phyloP scores from a whole-genome alignment of 495 filamentous ascomycete species.

The Hypoxylon cercidicola region DNA sequence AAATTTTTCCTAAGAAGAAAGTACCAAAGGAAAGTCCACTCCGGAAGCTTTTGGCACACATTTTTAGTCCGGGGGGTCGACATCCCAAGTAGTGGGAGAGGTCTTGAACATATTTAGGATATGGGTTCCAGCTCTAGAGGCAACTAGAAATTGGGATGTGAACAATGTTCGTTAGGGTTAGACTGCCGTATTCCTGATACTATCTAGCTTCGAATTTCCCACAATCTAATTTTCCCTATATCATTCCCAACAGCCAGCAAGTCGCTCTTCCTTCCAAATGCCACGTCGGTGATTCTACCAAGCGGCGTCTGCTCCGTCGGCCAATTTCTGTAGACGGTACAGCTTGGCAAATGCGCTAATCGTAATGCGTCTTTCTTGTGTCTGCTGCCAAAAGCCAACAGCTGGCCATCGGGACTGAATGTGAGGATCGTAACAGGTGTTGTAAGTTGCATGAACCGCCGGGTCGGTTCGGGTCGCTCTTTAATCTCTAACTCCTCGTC shows the following conservation, averaged over 20 bases:
- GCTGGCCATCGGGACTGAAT: constrained; percentile 88
- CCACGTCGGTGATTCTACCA: constrained; percentile 82
- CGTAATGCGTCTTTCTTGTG: constrained; percentile 89
- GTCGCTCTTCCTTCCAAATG: constrained; percentile 75
- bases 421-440: constrained; percentile 79
- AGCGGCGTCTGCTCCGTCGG: constrained; percentile 90
- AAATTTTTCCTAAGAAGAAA: constrained; percentile 33
- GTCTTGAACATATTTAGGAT: background rate
- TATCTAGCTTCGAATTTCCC: constrained; percentile 74
- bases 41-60: constrained; percentile 20
- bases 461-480: constrained; percentile 72
- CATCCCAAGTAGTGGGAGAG: background rate
- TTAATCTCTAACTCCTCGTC: constrained; percentile 63
- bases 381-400: constrained; percentile 83
- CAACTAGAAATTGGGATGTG: background rate
- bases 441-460: constrained; percentile 83
- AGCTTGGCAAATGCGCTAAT: constrained; percentile 89
- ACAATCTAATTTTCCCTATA: constrained; percentile 82
- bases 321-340: constrained; percentile 96
- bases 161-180: constrained; percentile 14
- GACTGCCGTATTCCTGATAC: constrained; percentile 3
- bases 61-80: constrained; percentile 6
- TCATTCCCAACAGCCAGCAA: constrained; percentile 88
- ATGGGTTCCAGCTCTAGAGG: background rate
- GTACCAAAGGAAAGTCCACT: constrained; percentile 48